These are phyloP conservation scores for Stagonosporopsis chrysanthemi DNA, from an alignment of 2,329 filamentous ascomycete genomes.

Conservation along the genomic window DNA sequence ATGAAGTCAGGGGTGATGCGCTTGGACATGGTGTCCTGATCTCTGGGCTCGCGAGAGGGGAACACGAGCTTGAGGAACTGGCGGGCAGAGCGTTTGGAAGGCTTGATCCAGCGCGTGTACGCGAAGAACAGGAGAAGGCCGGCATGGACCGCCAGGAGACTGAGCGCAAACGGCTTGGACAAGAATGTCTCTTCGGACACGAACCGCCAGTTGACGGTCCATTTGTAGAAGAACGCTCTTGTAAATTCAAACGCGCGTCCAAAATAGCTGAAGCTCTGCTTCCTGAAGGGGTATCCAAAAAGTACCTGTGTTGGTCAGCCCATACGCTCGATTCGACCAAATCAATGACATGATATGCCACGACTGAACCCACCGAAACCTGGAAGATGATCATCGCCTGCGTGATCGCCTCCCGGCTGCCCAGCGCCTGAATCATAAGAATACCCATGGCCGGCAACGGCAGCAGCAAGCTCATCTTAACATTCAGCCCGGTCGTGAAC, in stretches of 20 bases:
- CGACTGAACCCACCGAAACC: conserved; percentile 68
- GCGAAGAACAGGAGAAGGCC: conserved; percentile 72
- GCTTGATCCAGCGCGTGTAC: conserved; percentile 73
- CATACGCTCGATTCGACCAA: not conserved
- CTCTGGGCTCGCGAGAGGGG: conserved; percentile 46
- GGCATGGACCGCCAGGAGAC: conserved; percentile 71
- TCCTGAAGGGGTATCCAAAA: conserved; percentile 71
- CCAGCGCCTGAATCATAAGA: conserved; percentile 76
- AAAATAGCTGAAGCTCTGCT: conserved; percentile 75
- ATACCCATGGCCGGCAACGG: conserved; percentile 81
- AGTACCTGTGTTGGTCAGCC: conserved; percentile 53
- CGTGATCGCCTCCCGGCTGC: conserved; percentile 69
- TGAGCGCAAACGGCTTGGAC: conserved; percentile 71
- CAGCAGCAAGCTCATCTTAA: conserved; percentile 93
- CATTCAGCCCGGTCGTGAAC: conserved; percentile 82
- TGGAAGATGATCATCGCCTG: conserved; percentile 76
- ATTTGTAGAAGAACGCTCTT: conserved; percentile 91
- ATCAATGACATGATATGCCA: not conserved
- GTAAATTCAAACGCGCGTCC: conserved; percentile 88
- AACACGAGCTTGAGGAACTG: conserved; percentile 62
- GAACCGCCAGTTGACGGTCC: conserved; percentile 99
- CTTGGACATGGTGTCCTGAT: conserved; percentile 65
- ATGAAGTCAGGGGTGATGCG: conserved; percentile 75
- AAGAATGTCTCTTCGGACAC: conserved; percentile 84
- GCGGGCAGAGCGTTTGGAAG: conserved; percentile 66